Evolutionary conservation across 176 grass and related monocot species (phyloP).

Genomic region (Ensete glaucum): DNA sequence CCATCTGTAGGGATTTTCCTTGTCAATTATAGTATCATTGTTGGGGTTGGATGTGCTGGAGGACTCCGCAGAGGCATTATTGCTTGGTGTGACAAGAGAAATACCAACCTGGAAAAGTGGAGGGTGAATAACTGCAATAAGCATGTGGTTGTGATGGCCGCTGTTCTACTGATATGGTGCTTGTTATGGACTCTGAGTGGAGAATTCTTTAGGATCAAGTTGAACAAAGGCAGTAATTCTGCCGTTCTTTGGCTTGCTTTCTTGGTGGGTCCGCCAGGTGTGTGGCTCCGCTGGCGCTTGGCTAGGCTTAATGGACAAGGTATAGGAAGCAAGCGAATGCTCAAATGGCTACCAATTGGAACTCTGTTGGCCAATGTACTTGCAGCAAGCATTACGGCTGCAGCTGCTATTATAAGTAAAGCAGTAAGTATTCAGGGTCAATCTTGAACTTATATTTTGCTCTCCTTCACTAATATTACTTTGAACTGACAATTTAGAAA

Average conservation of each 20-base stretch:
- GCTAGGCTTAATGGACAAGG: constrained; percentile 78
- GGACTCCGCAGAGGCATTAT: constrained; percentile 38
- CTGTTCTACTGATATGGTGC: constrained; percentile 37
- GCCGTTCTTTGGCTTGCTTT: constrained; percentile 67
- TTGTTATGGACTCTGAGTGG: constrained; percentile 66
- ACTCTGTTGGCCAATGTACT: constrained; percentile 84
- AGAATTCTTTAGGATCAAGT: constrained; percentile 41
- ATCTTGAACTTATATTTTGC: not conserved
- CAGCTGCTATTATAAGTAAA: constrained; percentile 51
- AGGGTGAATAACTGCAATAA: constrained; percentile 40
- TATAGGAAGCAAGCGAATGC: constrained; percentile 36
- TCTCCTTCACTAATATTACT: not conserved
- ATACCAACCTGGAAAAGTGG: constrained; percentile 25
- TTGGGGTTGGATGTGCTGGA: constrained; percentile 64
- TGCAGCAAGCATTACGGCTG: constrained; percentile 64
- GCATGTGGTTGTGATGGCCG: constrained; percentile 29
- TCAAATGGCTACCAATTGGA: constrained; percentile 87
- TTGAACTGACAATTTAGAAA: not conserved
- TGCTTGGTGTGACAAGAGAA: constrained; percentile 25
- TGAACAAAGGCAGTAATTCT: constrained; percentile 31
- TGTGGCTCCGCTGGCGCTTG: constrained; percentile 81
- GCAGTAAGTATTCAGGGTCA: constrained; percentile 26
- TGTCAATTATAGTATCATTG: constrained; percentile 56
- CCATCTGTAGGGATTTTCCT: constrained; percentile 55
- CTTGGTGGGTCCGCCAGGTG: constrained; percentile 64